phyloP scores from a whole-genome alignment of 2,329 filamentous ascomycete species.

The Microsporum audouinii region DNA sequence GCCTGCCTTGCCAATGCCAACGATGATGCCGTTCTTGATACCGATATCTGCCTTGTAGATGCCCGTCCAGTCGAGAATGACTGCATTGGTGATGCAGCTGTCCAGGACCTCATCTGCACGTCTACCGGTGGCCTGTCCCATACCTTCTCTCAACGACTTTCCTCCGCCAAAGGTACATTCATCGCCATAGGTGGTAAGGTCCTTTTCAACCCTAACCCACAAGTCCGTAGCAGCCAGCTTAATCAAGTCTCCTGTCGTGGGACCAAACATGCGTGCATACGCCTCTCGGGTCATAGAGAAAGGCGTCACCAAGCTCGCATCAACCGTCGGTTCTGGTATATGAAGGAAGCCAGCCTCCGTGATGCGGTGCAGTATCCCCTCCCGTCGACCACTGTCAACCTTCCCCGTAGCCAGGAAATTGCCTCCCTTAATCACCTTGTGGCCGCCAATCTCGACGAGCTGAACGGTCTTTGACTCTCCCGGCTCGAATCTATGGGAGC shows the following conservation, averaged over 20 bases:
- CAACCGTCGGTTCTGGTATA: conserved; percentile 51
- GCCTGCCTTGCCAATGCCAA: conserved; percentile 83
- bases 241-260: conserved; percentile 78
- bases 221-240: conserved; percentile 72
- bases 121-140: conserved; percentile 80
- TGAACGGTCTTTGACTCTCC: conserved; percentile 85
- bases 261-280: conserved; percentile 84
- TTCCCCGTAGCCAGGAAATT: conserved; percentile 65
- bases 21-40: conserved; percentile 75
- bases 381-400: conserved; percentile 52
- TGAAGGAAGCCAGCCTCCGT: conserved; percentile 69
- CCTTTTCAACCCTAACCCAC: conserved; percentile 82
- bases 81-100: conserved; percentile 75
- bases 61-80: conserved; percentile 81
- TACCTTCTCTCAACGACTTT: conserved; percentile 86
- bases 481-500: conserved; percentile 85
- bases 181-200: conserved; percentile 74
- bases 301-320: conserved; percentile 46
- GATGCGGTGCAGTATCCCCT: conserved; percentile 56
- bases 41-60: conserved; percentile 97
- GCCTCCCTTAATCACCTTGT: conserved; percentile 69
- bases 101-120: conserved; percentile 63
- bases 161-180: conserved; percentile 93
- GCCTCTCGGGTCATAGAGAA: conserved; percentile 64
- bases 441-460: conserved; percentile 76